phyloP scores from a whole-genome alignment of 1,139 yeast genomes.

The Kurtzmaniella natalensis region DNA sequence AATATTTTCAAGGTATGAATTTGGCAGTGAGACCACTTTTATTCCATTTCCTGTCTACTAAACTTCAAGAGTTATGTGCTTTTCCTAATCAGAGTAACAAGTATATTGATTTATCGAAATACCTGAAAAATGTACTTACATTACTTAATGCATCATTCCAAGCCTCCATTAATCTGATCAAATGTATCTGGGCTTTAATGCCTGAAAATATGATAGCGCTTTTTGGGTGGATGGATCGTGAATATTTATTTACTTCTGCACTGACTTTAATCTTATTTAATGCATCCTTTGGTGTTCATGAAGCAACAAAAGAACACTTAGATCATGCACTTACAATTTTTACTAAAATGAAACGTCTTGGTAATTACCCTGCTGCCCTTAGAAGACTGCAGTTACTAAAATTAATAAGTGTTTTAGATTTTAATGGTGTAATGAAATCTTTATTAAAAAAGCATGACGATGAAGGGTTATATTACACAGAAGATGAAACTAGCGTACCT shows the following conservation, averaged over 20 bases:
- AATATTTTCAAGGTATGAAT: slow-evolving; percentile 81
- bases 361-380: slow-evolving; percentile 74
- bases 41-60: slow-evolving; percentile 74
- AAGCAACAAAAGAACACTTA: slow-evolving; percentile 65
- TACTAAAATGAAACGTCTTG: slow-evolving; percentile 69
- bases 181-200: slow-evolving; percentile 67
- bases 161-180: slow-evolving; percentile 75
- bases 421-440: slow-evolving; percentile 59
- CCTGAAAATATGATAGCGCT: slow-evolving; percentile 77
- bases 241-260: slow-evolving; percentile 75
- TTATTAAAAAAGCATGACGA: slow-evolving; percentile 57
- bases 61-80: slow-evolving; percentile 43
- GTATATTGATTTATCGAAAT: slow-evolving; percentile 63
- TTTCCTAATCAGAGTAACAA: slow-evolving; percentile 35
- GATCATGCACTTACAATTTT: slow-evolving; percentile 71
- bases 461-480: slow-evolving; percentile 17
- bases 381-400: slow-evolving; percentile 69
- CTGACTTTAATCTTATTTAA: slow-evolving; percentile 73
- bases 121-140: slow-evolving; percentile 64
- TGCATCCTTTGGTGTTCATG: slow-evolving; percentile 81
- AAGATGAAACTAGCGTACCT: background rate
- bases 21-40: slow-evolving; percentile 76
- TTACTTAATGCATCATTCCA: slow-evolving; percentile 77
- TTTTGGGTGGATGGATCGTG: slow-evolving; percentile 89
- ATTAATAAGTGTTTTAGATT: slow-evolving; percentile 60